Evolutionary conservation across 805 yeast genomes (phyloP).

Genomic region (Nakazawaea holstii): DNA sequence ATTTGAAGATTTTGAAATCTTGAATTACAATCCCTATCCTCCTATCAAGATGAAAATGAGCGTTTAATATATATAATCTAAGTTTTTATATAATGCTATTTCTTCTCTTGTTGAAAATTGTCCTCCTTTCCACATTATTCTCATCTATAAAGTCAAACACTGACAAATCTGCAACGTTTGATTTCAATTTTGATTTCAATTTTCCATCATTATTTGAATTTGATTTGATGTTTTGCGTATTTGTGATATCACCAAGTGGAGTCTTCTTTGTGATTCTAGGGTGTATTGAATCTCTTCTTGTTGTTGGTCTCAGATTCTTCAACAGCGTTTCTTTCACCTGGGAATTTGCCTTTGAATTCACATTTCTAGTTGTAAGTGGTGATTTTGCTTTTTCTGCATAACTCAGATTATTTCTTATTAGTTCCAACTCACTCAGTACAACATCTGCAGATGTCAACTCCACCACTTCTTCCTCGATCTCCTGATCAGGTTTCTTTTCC

Average conservation of each 20-base stretch:
- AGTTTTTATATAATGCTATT: conserved; percentile 9
- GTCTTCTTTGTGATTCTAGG: background rate
- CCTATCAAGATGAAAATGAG: conserved; percentile 96
- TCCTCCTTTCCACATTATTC: conserved; percentile 3
- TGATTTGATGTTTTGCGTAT: background rate
- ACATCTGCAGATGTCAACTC: too few species aligned
- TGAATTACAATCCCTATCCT: conserved; percentile 73
- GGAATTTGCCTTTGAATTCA: too few species aligned
- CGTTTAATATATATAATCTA: conserved; percentile 41
- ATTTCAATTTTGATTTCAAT: conserved; percentile 5
- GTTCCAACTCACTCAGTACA: too few species aligned
- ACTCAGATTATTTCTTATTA: too few species aligned
- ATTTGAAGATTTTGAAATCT: conserved; percentile 81
- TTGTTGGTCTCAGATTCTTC: too few species aligned
- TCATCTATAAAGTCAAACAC: conserved; percentile 36
- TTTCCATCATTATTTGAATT: background rate
- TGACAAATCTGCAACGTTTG: conserved; percentile 12
- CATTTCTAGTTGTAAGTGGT: too few species aligned
- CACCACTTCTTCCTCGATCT: too few species aligned
- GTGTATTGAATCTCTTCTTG: too few species aligned
- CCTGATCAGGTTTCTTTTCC: too few species aligned
- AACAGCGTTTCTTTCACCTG: too few species aligned
- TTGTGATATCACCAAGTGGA: conserved; percentile 3
- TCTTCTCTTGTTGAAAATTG: conserved; percentile 12
- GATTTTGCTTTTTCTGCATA: too few species aligned